These are phyloP conservation scores for Crassisporium funariophilum DNA, from an alignment of 768 basidiomycete species.

Conservation along the genomic window DNA sequence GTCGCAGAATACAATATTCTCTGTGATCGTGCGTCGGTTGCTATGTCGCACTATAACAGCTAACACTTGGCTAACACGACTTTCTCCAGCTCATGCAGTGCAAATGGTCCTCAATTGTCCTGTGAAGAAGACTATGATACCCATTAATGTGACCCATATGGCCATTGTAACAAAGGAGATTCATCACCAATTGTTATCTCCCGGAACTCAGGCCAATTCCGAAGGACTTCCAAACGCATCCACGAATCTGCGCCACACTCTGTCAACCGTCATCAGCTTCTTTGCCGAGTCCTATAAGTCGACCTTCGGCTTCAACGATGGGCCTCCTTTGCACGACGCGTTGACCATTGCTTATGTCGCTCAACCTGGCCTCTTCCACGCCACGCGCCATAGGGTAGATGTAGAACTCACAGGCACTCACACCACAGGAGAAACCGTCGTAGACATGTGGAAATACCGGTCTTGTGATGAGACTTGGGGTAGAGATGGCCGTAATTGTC, in stretches of 20 bases:
- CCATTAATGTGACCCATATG: conserved; percentile 86
- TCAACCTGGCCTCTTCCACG: conserved; percentile 63
- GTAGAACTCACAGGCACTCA: conserved; percentile 72
- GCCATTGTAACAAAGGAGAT: conserved; percentile 68
- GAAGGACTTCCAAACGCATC: conserved; percentile 33
- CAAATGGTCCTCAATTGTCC: conserved; percentile 79
- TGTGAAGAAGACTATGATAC: conserved; percentile 73
- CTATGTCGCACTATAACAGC: no score
- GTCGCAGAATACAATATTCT: conserved; percentile 84
- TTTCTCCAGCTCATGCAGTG: conserved; percentile 67
- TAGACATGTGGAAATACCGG: conserved; percentile 72
- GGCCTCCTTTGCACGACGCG: conserved; percentile 87
- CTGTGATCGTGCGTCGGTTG: conserved; percentile 68
- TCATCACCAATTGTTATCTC: conserved; percentile 54
- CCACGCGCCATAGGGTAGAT: conserved; percentile 74
- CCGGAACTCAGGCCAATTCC: conserved; percentile 15
- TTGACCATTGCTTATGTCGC: conserved; percentile 79
- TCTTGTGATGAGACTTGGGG: conserved; percentile 73
- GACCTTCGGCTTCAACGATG: conserved; percentile 80
- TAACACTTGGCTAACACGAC: neutral
- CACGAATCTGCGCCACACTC: conserved; percentile 62
- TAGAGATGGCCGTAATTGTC: conserved; percentile 69
- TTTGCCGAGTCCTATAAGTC: conserved; percentile 74
- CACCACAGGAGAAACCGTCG: conserved; percentile 76
- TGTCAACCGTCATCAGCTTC: conserved; percentile 74